Evolutionary conservation across 257 asterid genomes (phyloP), one percentile per base, ranked within the genome.

Genomic region (Capsicum rhomboideum): DNA sequence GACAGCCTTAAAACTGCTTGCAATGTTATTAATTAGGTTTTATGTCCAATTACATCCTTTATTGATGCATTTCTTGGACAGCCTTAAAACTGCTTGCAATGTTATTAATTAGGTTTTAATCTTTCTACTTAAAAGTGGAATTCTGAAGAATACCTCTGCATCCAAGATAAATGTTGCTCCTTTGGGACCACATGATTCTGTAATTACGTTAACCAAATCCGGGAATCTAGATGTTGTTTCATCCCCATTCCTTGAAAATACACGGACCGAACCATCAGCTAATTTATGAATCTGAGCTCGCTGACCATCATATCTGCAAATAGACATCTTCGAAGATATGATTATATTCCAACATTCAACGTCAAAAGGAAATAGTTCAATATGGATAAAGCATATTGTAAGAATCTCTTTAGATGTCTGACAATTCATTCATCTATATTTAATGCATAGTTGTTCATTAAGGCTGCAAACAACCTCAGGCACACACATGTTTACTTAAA

Each of bases 271-370:
- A 80, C 99, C 97, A 90, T 92, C 95, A 67, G 86, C 85, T 44
- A 90, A 84, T 90, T 92, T 87, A 90, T 95, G 99, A 82, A 95
- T 91, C 80, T 94, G 98, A 83, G 97, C 99, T 84, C 99, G 95
- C 87, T 95, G 99, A 87, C 99, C 99, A 88, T 95, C 99, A 88
- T 95, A 95, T 86, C 99, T 95, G 90, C 80, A 90, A 83, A 83
- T 84, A 88, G 81, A 75, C n/a, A 75, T 50, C 59, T 50, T 75
- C 13, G 4, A 75, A 14, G 61, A 75, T 50, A 75, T 75, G 8
- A 23, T 2, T 26, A 49, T 75, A 50, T 75, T 49, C 26, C 59
- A 50, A 50, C 42, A 75, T 75, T 52, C 42, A 75, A 50, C 37
- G 16, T 75, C 26, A 46, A 75, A 52, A 26, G 9, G 61, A 28